Evolutionary conservation across 208 protist species (phyloP).

Genomic region (Polymyxa betae): DNA sequence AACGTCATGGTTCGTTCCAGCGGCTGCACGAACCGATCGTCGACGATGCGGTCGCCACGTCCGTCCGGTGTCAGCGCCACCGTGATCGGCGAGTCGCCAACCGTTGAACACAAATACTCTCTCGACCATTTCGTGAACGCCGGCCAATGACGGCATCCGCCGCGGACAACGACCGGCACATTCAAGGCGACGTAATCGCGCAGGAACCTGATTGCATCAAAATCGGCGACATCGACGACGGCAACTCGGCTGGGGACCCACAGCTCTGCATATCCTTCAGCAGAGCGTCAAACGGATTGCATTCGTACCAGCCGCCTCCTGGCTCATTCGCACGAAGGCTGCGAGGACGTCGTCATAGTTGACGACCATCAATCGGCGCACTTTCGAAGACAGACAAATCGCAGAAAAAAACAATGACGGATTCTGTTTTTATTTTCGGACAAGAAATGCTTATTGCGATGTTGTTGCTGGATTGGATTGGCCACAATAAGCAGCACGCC

Average conservation of each 20-base stretch:
- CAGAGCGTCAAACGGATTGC: no score
- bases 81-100: background rate
- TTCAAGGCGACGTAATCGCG: background rate
- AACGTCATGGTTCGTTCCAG: background rate
- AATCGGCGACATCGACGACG: background rate
- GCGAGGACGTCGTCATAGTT: no score
- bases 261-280: background rate
- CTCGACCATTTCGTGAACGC: background rate
- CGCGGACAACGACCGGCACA: background rate
- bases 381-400: no score
- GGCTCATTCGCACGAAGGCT: no score
- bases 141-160: constrained; percentile 1
- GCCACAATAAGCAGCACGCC: constrained; percentile 49
- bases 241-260: background rate
- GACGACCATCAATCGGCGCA: no score
- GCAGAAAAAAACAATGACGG: no score
- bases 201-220: background rate
- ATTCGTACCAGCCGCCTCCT: no score
- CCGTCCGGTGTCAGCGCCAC: constrained; percentile 1
- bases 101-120: background rate
- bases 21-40: background rate
- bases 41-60: background rate
- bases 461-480: no score
- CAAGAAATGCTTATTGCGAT: no score
- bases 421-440: no score